A percentile compares a stretch with the other conserved stretches of the same genome.
Evolutionary conservation across 1,284 basidiomycete species (phyloP).

Genomic region (Cutaneotrichosporon sp.): DNA sequence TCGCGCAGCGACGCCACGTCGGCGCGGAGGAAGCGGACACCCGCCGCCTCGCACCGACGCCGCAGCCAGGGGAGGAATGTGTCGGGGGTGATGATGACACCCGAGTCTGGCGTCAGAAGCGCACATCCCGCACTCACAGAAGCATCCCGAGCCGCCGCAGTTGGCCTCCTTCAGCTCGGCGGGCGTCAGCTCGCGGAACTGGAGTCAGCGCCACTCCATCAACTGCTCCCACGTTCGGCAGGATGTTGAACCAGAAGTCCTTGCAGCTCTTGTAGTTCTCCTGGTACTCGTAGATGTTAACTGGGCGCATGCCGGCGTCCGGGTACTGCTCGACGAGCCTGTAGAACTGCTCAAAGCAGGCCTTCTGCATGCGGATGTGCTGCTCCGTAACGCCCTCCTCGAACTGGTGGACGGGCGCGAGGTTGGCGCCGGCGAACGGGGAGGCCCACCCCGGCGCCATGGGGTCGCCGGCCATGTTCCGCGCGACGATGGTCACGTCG

Average conservation of each 20-base stretch:
- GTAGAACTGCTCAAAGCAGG: not conserved
- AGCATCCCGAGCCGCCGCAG: not conserved
- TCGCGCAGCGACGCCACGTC: slow-evolving; percentile 16
- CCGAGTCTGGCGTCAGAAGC: not conserved
- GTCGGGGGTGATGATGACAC: slow-evolving; percentile 11
- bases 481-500: not conserved
- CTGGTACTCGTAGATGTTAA: slow-evolving; percentile 7
- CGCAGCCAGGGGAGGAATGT: slow-evolving; percentile 17
- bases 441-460: not conserved
- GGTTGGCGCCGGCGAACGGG: slow-evolving; percentile 1
- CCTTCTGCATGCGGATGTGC: not conserved
- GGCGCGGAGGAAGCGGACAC: slow-evolving; percentile 15
- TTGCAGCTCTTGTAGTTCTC: slow-evolving; percentile 5
- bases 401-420: not conserved
- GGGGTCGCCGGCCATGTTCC: slow-evolving; percentile 2
- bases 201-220: not conserved
- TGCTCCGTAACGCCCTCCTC: not conserved
- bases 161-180: not conserved
- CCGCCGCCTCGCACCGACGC: not conserved
- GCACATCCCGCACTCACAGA: not conserved
- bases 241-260: slow-evolving; percentile 4
- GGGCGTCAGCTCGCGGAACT: slow-evolving; percentile 1
- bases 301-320: not conserved
- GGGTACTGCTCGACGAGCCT: not conserved
- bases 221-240: slow-evolving; percentile 4